Evolutionary conservation across 2,329 filamentous ascomycete genomes (phyloP).

Genomic region (Ceratocystis alfenasii): DNA sequence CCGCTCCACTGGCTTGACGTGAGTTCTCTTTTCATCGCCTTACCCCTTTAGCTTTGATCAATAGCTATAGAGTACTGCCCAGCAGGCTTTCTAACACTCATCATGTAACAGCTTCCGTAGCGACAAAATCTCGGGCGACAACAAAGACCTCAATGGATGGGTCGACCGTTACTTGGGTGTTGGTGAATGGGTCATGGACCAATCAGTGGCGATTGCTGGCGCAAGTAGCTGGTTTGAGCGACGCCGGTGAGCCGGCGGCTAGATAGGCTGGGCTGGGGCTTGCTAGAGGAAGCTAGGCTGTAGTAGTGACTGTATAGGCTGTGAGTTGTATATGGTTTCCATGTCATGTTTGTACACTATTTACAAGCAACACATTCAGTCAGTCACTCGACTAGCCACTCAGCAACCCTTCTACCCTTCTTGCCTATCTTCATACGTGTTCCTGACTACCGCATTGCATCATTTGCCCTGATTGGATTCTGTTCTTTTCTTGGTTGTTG

Average conservation of each 20-base stretch:
- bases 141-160: slow-evolving; percentile 74
- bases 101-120: slow-evolving; percentile 59
- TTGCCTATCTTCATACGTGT: not conserved
- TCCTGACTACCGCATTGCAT: too few relatives aligned
- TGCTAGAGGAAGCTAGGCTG: not conserved
- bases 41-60: not conserved
- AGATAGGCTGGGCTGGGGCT: not conserved
- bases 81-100: not conserved
- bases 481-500: not conserved
- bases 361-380: not conserved
- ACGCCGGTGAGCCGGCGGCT: slow-evolving; percentile 47
- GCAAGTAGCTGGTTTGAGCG: slow-evolving; percentile 86
- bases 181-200: slow-evolving; percentile 97
- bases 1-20: slow-evolving; percentile 95
- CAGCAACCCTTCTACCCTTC: not conserved
- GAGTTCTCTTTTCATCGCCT: slow-evolving; percentile 38
- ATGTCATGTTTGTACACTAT: not conserved
- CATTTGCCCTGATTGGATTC: not conserved
- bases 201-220: slow-evolving; percentile 83
- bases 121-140: slow-evolving; percentile 67
- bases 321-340: not conserved
- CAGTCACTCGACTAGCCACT: not conserved
- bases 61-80: too few relatives aligned
- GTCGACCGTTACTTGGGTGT: slow-evolving; percentile 87
- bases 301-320: not conserved